Evolutionary conservation across 148 eudicot genomes (phyloP).

Genomic region (Persicaria tinctoria): DNA sequence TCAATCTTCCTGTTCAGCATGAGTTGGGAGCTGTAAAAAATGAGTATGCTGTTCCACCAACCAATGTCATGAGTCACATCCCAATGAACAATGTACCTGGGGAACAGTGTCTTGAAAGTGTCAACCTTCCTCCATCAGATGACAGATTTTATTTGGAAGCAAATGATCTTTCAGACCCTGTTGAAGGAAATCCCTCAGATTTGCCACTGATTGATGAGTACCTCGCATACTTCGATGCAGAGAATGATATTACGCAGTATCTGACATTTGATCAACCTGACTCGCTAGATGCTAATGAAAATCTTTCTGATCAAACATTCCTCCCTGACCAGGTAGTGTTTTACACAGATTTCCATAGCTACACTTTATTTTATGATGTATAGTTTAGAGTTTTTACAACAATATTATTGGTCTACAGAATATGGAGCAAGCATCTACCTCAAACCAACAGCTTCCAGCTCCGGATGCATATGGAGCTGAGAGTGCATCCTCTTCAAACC

Average conservation of each 20-base stretch:
- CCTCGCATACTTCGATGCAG: slow-evolving; percentile 38
- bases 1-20: slow-evolving; percentile 35
- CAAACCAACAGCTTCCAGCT: slow-evolving; percentile 26
- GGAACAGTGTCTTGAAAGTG: slow-evolving; percentile 36
- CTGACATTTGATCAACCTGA: slow-evolving; percentile 33
- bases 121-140: slow-evolving; percentile 22
- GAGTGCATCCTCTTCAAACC: slow-evolving; percentile 50
- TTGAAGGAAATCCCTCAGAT: slow-evolving; percentile 32
- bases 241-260: slow-evolving; percentile 36
- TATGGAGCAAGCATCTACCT: slow-evolving; percentile 24
- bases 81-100: slow-evolving; percentile 42
- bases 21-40: slow-evolving; percentile 38
- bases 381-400: slow-evolving; percentile 10
- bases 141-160: slow-evolving; percentile 56
- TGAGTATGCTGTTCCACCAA: slow-evolving; percentile 50
- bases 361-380: neutral
- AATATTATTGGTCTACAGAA: slow-evolving; percentile 26
- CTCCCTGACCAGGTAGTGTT: slow-evolving; percentile 34
- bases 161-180: slow-evolving; percentile 47
- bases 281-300: slow-evolving; percentile 23
- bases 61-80: slow-evolving; percentile 25
- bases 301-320: slow-evolving; percentile 31
- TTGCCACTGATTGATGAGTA: slow-evolving; percentile 45
- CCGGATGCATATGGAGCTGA: slow-evolving; percentile 19
- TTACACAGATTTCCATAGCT: neutral